phyloP scores from a whole-genome alignment of 768 basidiomycete genomes.

The Nevesoporus exiguus region DNA sequence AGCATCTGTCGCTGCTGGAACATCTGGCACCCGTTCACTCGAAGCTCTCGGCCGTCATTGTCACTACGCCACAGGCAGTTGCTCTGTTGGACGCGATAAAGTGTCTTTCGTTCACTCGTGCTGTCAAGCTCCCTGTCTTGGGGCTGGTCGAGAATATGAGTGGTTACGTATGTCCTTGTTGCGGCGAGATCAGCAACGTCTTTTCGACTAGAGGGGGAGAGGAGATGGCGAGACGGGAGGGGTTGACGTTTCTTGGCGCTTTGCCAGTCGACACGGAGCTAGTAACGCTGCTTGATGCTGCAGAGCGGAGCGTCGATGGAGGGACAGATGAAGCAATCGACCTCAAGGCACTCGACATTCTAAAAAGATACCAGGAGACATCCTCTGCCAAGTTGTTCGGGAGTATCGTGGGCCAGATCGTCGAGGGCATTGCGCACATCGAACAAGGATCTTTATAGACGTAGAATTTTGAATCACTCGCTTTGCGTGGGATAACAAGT shows the following conservation, averaged over 20 bases:
- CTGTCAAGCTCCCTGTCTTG: slow-evolving; percentile 80
- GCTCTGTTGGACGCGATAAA: slow-evolving; percentile 95
- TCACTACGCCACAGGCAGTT: slow-evolving; percentile 97
- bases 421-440: slow-evolving; percentile 28
- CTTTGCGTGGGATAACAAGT: not conserved
- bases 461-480: not conserved
- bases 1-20: slow-evolving; percentile 93
- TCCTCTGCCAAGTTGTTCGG: slow-evolving; percentile 67
- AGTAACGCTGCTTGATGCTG: slow-evolving; percentile 79
- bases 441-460: slow-evolving; percentile 6
- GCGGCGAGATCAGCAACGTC: slow-evolving; percentile 90
- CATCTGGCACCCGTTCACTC: slow-evolving; percentile 84
- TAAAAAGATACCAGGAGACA: slow-evolving; percentile 63
- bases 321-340: slow-evolving; percentile 23
- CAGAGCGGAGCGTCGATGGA: slow-evolving; percentile 28
- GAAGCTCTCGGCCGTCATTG: slow-evolving; percentile 79
- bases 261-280: slow-evolving; percentile 93
- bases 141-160: slow-evolving; percentile 99
- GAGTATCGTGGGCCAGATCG: slow-evolving; percentile 47
- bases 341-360: slow-evolving; percentile 44
- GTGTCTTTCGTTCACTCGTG: slow-evolving; percentile 91
- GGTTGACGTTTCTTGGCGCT: slow-evolving; percentile 75
- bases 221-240: slow-evolving; percentile 78
- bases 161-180: slow-evolving; percentile 96
- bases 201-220: slow-evolving; percentile 94